Conservation (phyloP, 768 basidiomycete genomes). For the Leucocoprinus leucothites region DNA sequence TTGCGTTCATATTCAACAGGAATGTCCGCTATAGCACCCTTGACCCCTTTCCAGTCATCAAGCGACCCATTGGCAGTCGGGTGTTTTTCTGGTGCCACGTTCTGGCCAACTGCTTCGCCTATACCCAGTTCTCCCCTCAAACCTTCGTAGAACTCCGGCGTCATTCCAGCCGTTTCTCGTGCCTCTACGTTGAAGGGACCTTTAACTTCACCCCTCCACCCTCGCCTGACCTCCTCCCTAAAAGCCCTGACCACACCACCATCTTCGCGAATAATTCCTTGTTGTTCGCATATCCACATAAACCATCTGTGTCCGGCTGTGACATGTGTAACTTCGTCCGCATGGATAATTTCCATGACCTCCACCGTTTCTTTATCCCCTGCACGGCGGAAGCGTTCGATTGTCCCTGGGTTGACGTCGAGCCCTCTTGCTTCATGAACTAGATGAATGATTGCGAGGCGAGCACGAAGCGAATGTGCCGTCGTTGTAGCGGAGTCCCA, state of each 20-base stretch:
- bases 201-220: constrained; percentile 72
- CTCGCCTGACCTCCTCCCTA: constrained; percentile 62
- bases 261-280: constrained; percentile 9
- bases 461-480: constrained; percentile 59
- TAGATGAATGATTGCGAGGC: constrained; percentile 82
- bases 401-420: constrained; percentile 80
- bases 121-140: constrained; percentile 58
- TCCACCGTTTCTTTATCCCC: constrained; percentile 65
- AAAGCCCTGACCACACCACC: constrained; percentile 48
- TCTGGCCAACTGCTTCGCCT: background rate
- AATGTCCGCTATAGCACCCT: constrained; percentile 23
- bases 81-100: background rate
- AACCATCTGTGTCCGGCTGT: constrained; percentile 84
- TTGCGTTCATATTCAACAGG: background rate
- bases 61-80: constrained; percentile 16
- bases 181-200: constrained; percentile 83
- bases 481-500: constrained; percentile 79
- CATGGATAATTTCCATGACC: constrained; percentile 72
- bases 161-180: constrained; percentile 71
- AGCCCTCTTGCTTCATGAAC: constrained; percentile 84
- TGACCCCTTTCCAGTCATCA: constrained; percentile 17
- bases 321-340: constrained; percentile 81
- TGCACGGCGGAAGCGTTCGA: constrained; percentile 64
- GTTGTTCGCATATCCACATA: constrained; percentile 63
- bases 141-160: constrained; percentile 67